A percentile compares a stretch with the other conserved stretches of the same genome.
phyloP scores from a whole-genome alignment of 2,329 filamentous ascomycete species.

The Hymenoscyphus infarciens region DNA sequence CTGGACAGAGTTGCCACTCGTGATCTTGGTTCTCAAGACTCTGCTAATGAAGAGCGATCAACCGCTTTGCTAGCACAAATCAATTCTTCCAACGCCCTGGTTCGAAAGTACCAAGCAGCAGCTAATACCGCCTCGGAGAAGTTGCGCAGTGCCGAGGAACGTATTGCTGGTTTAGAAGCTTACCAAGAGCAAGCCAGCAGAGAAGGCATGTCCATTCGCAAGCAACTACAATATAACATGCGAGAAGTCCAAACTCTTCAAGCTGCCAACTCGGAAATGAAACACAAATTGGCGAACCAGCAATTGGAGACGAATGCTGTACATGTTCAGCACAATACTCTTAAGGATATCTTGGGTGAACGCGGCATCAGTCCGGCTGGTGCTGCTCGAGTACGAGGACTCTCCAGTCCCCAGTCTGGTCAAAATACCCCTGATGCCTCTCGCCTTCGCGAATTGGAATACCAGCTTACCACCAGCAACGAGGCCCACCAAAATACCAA shows the following conservation, averaged over 20 bases:
- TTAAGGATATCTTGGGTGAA: conserved; percentile 89
- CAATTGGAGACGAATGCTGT: conserved; percentile 94
- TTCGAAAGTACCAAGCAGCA: conserved; percentile 84
- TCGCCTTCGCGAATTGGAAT: conserved; percentile 80
- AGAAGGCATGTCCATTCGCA: conserved; percentile 83
- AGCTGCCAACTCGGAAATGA: conserved; percentile 75
- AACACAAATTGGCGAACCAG: conserved; percentile 76
- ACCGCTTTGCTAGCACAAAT: conserved; percentile 75
- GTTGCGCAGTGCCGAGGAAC: conserved; percentile 87
- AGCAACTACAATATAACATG: conserved; percentile 81
- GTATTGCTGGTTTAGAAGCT: conserved; percentile 91
- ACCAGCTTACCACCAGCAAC: conserved; percentile 73
- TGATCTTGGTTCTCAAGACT: conserved; percentile 46
- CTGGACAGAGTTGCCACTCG: conserved; percentile 68
- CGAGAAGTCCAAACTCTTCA: conserved; percentile 81
- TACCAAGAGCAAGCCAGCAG: conserved; percentile 97
- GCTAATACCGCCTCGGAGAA: conserved; percentile 85
- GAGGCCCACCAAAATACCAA: conserved; percentile 86
- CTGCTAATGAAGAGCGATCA: conserved; percentile 62
- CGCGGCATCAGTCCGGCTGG: conserved; percentile 79
- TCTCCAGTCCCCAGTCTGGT: conserved; percentile 70
- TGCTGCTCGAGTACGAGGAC: conserved; percentile 64
- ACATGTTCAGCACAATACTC: conserved; percentile 83
- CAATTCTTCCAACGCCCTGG: conserved; percentile 70
- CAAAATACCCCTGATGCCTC: conserved; percentile 76